Base-by-base conservation (phyloP, 129 eudicot species). In the Apium graveolens region DNA sequence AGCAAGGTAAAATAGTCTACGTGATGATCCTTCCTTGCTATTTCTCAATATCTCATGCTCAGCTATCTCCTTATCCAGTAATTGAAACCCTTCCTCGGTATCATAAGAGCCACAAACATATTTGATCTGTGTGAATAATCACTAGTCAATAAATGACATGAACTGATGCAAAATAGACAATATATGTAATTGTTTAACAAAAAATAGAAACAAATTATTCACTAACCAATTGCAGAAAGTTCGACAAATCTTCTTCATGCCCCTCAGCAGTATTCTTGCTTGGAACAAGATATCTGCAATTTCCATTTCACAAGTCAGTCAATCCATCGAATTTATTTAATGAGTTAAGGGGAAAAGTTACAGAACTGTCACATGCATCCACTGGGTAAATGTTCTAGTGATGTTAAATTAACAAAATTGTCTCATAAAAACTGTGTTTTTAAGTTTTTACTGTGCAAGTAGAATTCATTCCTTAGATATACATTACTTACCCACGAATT, bases 1-100 rank as follows among this genome's bases (percentile, higher is more conserved):
- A 73, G 97, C 97, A 66, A 96, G 91, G 81, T 96, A 96, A 84
- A 96, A 96, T 45, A 96, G 97, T 76, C 99, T 92, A 16, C 97
- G 81, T 1, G 99, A 86, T 68, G 91, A 84, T 86, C 94, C 97
- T 82, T 87, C 91, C 17, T 69, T 78, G 65, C 83, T 85, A 63
- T 89, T 89, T 78, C 76, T 87, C 5, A 89, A 87, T 48, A 86
- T 16, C 77, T 96, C 99, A 63, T 96, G 93, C 83, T 82, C 87
- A 18, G 90, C 81, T 83, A 96, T 92, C 70, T 86, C 88, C 81
- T 84, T 84, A 78, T 96, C 99, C 85, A 96, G 77, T n/a, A 70
- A 84, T 18, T 78, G 88, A 77, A 88, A 96, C 34, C 99, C 99
- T 80, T 96, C 99, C 78, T 81, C 91, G 12, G 89, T 71, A 71